Conservation (phyloP, 2,329 filamentous ascomycete genomes). For the Macroventuria anomochaeta region DNA sequence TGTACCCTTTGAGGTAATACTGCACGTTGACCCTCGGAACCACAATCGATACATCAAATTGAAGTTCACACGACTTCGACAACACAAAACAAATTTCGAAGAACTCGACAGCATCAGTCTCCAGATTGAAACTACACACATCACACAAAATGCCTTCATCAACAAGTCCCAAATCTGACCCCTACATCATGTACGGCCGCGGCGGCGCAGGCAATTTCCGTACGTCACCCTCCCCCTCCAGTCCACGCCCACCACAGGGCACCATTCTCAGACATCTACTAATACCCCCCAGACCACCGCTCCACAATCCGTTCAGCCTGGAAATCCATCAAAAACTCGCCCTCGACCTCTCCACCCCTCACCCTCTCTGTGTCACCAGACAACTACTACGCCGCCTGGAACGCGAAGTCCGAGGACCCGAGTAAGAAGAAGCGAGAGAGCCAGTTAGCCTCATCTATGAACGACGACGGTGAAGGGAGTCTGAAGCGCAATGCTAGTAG, state of each 20-base stretch:
- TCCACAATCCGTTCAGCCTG: constrained; percentile 17
- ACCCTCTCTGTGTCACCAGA: constrained; percentile 5
- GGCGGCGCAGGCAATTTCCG: constrained; percentile 19
- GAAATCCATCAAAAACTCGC: constrained; percentile 15
- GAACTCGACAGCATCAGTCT: neutral
- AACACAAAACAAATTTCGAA: neutral
- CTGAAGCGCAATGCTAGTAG: constrained; percentile 1
- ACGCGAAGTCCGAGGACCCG: constrained; percentile 16
- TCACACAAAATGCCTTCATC: constrained; percentile 12
- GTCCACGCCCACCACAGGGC: too few species aligned
- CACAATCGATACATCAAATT: neutral
- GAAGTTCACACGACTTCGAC: neutral
- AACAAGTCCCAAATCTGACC: constrained; percentile 13
- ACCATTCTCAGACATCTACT: too few species aligned
- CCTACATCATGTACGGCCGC: constrained; percentile 20
- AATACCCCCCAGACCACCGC: constrained; percentile 11
- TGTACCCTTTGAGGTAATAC: constrained; percentile 7
- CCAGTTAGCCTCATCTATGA: neutral
- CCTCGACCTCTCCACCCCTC: constrained; percentile 10
- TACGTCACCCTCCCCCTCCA: neutral
- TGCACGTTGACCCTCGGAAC: neutral
- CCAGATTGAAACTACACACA: too few species aligned
- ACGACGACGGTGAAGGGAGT: neutral
- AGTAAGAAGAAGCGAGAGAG: constrained; percentile 1
- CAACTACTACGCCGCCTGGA: constrained; percentile 18